Conservation (phyloP, 495 filamentous ascomycete genomes). For the Letharia columbiana region DNA sequence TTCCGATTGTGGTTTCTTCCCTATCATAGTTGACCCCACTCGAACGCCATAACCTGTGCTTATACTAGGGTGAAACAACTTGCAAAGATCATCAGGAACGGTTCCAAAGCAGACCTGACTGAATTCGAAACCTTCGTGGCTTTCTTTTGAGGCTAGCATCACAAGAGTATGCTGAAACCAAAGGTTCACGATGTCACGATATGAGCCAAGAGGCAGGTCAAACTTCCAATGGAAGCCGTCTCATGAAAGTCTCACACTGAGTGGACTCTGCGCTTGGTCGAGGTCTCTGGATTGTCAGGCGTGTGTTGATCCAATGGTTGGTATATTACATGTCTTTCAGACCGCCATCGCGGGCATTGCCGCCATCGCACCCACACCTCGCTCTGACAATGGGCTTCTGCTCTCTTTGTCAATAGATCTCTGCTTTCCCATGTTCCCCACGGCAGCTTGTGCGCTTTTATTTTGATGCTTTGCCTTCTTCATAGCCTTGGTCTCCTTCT, state of each 20-base stretch:
- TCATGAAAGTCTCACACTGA: not conserved
- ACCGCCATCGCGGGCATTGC: conserved; percentile 18
- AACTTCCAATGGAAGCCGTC: not conserved
- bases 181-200: not conserved
- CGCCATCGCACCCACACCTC: conserved; percentile 19
- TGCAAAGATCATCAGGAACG: not conserved
- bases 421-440: conserved; percentile 28
- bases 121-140: not conserved
- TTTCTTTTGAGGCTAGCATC: not conserved
- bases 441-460: conserved; percentile 35
- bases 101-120: not conserved
- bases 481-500: conserved; percentile 39
- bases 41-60: not conserved
- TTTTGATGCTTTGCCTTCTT: conserved; percentile 41
- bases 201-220: not conserved
- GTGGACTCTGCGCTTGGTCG: not conserved
- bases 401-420: conserved; percentile 22
- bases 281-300: not conserved
- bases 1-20: not conserved
- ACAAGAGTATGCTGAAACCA: not conserved
- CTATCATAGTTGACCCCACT: not conserved
- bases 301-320: not conserved
- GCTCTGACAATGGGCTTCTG: conserved; percentile 30
- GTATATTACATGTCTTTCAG: conserved; percentile 1
- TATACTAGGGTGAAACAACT: not conserved